Conservation (phyloP, 495 filamentous ascomycete genomes). For the Pyrenula massariospora region DNA sequence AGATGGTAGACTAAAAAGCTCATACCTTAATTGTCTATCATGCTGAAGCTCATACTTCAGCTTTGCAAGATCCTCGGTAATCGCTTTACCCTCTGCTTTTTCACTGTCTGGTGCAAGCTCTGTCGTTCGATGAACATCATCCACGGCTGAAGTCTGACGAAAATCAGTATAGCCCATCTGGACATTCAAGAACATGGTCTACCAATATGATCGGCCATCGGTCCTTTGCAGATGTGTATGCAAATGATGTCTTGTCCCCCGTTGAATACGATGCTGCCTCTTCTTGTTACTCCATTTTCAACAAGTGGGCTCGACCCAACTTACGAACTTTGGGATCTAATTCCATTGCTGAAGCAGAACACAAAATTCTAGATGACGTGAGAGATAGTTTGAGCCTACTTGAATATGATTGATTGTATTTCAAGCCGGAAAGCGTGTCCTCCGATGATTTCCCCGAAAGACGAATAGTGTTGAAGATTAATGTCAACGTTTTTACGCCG, state of each 20-base stretch:
- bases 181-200: constrained; percentile 10
- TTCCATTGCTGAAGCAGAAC: neutral
- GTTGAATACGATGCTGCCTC: constrained; percentile 62
- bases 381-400: too few species aligned
- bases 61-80: constrained; percentile 65
- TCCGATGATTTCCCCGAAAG: too few species aligned
- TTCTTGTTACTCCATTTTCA: constrained; percentile 9
- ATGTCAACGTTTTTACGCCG: too few species aligned
- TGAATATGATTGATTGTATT: too few species aligned
- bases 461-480: too few species aligned
- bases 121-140: constrained; percentile 77
- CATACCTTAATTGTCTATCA: constrained; percentile 51
- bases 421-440: too few species aligned
- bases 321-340: neutral
- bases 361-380: too few species aligned
- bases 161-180: constrained; percentile 4
- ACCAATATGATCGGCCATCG: constrained; percentile 93
- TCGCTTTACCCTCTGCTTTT: constrained; percentile 64
- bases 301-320: too few species aligned
- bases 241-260: constrained; percentile 76
- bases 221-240: constrained; percentile 65
- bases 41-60: constrained; percentile 97
- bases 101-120: constrained; percentile 39
- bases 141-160: constrained; percentile 78
- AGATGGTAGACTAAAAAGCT: too few species aligned